These are phyloP conservation scores for Brassica hybrid DNA, from an alignment of 441 rosid species.

Conservation along the genomic window DNA sequence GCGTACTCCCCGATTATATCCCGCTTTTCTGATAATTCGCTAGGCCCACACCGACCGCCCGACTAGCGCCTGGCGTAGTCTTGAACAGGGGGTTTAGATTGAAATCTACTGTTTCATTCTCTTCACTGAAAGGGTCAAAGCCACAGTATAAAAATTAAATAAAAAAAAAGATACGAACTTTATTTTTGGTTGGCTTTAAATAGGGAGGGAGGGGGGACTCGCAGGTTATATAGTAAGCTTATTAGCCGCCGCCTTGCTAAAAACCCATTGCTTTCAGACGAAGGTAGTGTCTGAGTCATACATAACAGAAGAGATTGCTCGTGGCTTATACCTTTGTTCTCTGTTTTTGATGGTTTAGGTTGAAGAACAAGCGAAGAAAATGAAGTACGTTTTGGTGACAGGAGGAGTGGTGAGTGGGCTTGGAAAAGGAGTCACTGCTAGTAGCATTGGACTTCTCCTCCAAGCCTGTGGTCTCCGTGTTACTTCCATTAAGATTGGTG, in stretches of 20 bases:
- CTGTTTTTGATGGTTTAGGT: slow-evolving; percentile 28
- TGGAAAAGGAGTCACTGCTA: slow-evolving; percentile 74
- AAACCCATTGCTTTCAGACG: slow-evolving; percentile 13
- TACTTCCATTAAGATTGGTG: slow-evolving; percentile 90
- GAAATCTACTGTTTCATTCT: not conserved
- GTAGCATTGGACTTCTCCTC: slow-evolving; percentile 70
- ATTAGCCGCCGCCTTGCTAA: slow-evolving; percentile 44
- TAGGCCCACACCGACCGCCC: no score
- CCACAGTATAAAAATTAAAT: not conserved
- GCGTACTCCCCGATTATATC: no score
- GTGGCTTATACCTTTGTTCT: not conserved
- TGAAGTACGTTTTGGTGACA: slow-evolving; percentile 91
- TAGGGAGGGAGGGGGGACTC: slow-evolving; percentile 31
- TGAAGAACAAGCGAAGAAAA: slow-evolving; percentile 26
- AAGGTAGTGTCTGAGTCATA: slow-evolving; percentile 34
- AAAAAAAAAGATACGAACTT: not conserved
- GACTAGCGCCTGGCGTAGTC: no score
- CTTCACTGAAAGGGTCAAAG: not conserved
- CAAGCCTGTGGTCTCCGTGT: slow-evolving; percentile 75
- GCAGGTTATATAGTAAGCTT: slow-evolving; percentile 37
- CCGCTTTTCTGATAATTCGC: no score
- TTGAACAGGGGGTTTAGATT: not conserved
- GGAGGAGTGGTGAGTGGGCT: slow-evolving; percentile 86
- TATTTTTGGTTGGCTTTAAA: slow-evolving; percentile 29
- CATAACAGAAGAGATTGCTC: slow-evolving; percentile 4